A percentile compares a stretch with the other conserved stretches of the same genome.
Evolutionary conservation across 768 basidiomycete species (phyloP).

Genomic region (Filobasidium wieringae): DNA sequence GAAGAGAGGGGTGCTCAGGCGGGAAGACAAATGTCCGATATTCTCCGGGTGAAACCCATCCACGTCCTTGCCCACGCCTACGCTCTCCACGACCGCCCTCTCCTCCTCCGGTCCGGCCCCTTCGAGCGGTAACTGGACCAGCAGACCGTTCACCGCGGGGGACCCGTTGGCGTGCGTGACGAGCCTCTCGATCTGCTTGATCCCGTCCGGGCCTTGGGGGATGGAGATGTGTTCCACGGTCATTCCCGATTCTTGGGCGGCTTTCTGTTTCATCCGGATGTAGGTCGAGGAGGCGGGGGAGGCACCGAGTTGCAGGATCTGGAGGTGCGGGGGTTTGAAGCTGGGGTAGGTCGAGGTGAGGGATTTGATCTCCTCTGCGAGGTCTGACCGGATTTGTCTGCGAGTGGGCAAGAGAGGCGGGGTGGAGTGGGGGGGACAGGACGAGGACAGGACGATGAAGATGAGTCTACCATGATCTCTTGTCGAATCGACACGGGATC

Average conservation of each 20-base stretch:
- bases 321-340: constrained; percentile 71
- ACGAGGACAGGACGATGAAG: too few relatives aligned
- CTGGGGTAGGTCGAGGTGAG: constrained; percentile 62
- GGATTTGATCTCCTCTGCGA: constrained; percentile 57
- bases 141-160: constrained; percentile 67
- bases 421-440: neutral
- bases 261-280: constrained; percentile 95
- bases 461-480: neutral
- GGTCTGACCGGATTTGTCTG: constrained; percentile 68
- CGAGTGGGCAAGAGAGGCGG: neutral
- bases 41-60: constrained; percentile 99
- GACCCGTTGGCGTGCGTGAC: constrained; percentile 78
- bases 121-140: constrained; percentile 87
- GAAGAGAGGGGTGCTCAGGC: constrained; percentile 79
- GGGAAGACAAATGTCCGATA: constrained; percentile 85
- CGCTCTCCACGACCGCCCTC: constrained; percentile 82
- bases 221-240: constrained; percentile 62
- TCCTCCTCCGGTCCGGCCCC: constrained; percentile 73
- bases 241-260: constrained; percentile 87
- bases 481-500: neutral
- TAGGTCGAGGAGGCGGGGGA: constrained; percentile 84
- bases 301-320: constrained; percentile 85
- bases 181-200: constrained; percentile 60
- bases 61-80: constrained; percentile 88
- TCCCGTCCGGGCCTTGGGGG: constrained; percentile 39